Base-by-base conservation (phyloP, 2,329 filamentous ascomycete genomes). In the Claviceps sp. region DNA sequence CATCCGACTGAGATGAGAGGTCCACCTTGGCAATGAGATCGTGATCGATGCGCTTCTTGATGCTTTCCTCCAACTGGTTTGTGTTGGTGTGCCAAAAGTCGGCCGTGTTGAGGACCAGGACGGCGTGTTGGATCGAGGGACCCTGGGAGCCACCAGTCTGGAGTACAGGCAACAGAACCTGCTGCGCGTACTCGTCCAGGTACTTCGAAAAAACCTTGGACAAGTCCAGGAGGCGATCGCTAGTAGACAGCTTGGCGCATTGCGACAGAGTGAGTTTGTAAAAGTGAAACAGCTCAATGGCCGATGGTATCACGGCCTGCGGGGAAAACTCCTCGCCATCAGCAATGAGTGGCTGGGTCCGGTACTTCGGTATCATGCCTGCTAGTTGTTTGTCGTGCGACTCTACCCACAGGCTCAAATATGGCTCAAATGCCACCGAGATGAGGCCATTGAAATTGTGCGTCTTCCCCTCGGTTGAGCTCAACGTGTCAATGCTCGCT, bases 51-150 rank as follows among this genome's bases (percentile, higher is more conserved):
- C 89, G 82, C 60, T 87, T 85, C 69, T 89, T 91, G 67, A 98
- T 90, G 66, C 87, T 95, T 61, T 97, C 90, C 65, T 97, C 91
- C 1, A 98, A 76, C 63, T 97, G 91, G 47, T 84, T 89, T 48
- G 89, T 93, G 34, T 95, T 97, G 26, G 81, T 82, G 63, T 96
- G 91, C 79, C 93, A 98, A 66, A 97, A 98, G 63, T 98, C 93
- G 0, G 93, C 91, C 1, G 93, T 97, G 64, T 98, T 98, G 47
- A 98, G 74, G 1, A 97, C 89, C 3, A 95, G 72, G 14, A 96
- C 78, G 3, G 87, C 79, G 56, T 95, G 86, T 60, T 95, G 83
- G 2, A 93, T 62, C 3, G 74, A 68, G 2, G 78, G 72, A 0
- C 56, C 76, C 61, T 62, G 76, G 67, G 58, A 75, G 58, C 65